A percentile compares a stretch with the other conserved stretches of the same genome.
Evolutionary conservation across 2,329 filamentous ascomycete genomes (phyloP).

Genomic region (Seiridium unicorne): DNA sequence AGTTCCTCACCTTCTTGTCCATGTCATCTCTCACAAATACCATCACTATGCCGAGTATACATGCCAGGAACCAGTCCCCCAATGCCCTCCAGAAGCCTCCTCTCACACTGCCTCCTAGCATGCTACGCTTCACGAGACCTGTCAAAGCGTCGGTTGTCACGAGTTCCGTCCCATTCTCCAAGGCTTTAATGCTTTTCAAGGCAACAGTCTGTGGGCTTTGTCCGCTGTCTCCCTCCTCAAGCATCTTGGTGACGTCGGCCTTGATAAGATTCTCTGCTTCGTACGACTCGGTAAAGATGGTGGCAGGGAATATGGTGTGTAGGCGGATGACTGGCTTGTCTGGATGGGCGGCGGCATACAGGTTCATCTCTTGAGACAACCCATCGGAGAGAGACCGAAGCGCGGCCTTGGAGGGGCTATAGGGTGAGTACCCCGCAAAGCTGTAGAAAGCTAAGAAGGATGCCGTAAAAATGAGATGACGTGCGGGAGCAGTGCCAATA

Average conservation of each 20-base stretch:
- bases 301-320: constrained; percentile 66
- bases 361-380: constrained; percentile 56
- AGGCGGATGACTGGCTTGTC: constrained; percentile 44
- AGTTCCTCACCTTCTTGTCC: constrained; percentile 13
- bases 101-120: constrained; percentile 17
- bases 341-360: constrained; percentile 30
- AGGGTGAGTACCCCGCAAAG: constrained; percentile 63
- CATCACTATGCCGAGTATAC: constrained; percentile 16
- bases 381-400: constrained; percentile 64
- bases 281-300: constrained; percentile 58
- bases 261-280: constrained; percentile 19
- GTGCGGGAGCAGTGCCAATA: constrained; percentile 13
- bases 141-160: constrained; percentile 20
- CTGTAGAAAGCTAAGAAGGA: constrained; percentile 61
- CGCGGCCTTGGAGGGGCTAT: constrained; percentile 66
- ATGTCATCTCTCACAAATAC: constrained; percentile 17
- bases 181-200: constrained; percentile 17
- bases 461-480: constrained; percentile 69
- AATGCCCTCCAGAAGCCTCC: constrained; percentile 13
- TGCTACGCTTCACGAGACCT: constrained; percentile 13
- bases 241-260: constrained; percentile 11
- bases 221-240: constrained; percentile 9
- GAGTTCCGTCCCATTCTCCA: constrained; percentile 25
- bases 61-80: constrained; percentile 15
- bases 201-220: constrained; percentile 18